Conservation (phyloP, 2,329 filamentous ascomycete species). For the Sclerotinia minor region DNA sequence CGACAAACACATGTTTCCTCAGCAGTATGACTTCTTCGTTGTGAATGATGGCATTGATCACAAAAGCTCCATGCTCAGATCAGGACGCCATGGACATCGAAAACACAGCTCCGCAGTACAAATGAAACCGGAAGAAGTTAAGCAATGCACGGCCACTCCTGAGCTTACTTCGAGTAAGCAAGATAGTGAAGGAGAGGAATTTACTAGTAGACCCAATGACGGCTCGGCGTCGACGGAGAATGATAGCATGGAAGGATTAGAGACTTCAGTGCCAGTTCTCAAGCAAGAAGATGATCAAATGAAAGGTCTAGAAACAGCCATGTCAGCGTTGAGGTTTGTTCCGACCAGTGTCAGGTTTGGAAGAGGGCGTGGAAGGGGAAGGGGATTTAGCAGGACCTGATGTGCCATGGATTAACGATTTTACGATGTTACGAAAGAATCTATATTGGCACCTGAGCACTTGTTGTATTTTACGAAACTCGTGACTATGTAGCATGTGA, state of each 20-base stretch:
- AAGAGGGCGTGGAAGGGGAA: slow-evolving; percentile 36
- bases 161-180: slow-evolving; percentile 3
- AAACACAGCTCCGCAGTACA: slow-evolving; percentile 50
- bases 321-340: slow-evolving; percentile 72
- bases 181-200: not conserved
- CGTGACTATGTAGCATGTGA: not conserved
- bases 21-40: slow-evolving; percentile 83
- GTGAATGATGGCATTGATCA: slow-evolving; percentile 89
- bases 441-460: slow-evolving; percentile 17
- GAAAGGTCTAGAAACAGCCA: slow-evolving; percentile 63
- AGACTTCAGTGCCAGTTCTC: slow-evolving; percentile 47
- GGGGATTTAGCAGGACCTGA: slow-evolving; percentile 39
- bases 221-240: slow-evolving; percentile 23
- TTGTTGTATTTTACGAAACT: not conserved
- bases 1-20: slow-evolving; percentile 91
- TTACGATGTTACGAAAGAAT: slow-evolving; percentile 14
- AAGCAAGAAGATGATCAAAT: slow-evolving; percentile 45
- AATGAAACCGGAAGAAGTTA: slow-evolving; percentile 29
- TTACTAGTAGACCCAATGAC: not conserved
- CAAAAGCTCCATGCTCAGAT: slow-evolving; percentile 72
- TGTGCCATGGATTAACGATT: slow-evolving; percentile 10
- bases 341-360: slow-evolving; percentile 68
- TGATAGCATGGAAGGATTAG: slow-evolving; percentile 58
- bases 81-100: slow-evolving; percentile 52
- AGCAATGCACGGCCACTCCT: slow-evolving; percentile 33